Conservation (phyloP, 176 grass and related monocot genomes). For the Carex parvula region DNA sequence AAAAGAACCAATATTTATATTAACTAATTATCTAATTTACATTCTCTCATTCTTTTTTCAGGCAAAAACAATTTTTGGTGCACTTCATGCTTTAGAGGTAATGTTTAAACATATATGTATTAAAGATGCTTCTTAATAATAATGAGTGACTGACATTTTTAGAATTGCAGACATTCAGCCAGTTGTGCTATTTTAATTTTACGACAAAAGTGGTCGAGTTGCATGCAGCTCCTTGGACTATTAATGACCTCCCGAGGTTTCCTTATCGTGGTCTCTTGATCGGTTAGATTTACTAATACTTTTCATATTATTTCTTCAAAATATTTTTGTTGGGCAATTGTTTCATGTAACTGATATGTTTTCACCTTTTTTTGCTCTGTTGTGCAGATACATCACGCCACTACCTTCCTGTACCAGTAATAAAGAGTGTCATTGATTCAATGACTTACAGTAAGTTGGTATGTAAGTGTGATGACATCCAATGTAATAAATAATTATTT, state of each 20-base stretch:
- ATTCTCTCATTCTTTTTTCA: conserved; percentile 43
- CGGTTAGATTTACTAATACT: conserved; percentile 46
- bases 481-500: not conserved
- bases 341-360: not conserved
- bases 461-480: conserved; percentile 26
- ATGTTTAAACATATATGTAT: conserved; percentile 31
- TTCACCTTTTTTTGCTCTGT: conserved; percentile 14
- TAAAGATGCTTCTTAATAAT: not conserved
- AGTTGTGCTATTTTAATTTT: conserved; percentile 89
- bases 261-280: conserved; percentile 90
- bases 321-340: not conserved
- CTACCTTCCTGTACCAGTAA: conserved; percentile 63
- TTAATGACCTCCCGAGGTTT: conserved; percentile 83
- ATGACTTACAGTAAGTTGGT: conserved; percentile 98
- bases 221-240: conserved; percentile 76
- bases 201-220: conserved; percentile 60
- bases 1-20: not conserved
- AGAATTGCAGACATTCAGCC: conserved; percentile 72
- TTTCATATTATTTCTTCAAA: not conserved
- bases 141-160: not conserved
- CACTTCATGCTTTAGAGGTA: conserved; percentile 91
- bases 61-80: conserved; percentile 92
- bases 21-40: not conserved
- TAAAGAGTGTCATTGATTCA: conserved; percentile 93
- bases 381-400: conserved; percentile 83